A percentile compares a stretch with the other conserved stretches of the same genome.
These are phyloP conservation scores for Anaeromyces robustus DNA, from an alignment of 192 early-diverging fungal species.

Conservation along the genomic window DNA sequence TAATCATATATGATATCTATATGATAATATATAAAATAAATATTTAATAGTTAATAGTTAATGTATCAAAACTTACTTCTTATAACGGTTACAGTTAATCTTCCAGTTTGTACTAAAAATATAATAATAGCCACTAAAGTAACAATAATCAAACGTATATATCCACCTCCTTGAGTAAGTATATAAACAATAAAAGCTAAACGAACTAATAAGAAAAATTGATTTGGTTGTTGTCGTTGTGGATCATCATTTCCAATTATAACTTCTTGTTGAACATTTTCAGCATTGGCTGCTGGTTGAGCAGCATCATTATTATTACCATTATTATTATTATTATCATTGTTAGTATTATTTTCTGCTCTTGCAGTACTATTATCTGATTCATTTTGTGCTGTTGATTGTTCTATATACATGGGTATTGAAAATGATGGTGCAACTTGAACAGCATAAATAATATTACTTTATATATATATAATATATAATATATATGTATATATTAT, in stretches of 20 bases:
- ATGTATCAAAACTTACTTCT: neutral
- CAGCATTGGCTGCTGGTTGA: neutral
- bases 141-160: neutral
- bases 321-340: neutral
- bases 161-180: neutral
- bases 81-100: neutral
- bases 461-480: neutral
- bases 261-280: neutral
- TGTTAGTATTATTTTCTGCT: too few relatives aligned
- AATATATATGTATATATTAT: too few relatives aligned
- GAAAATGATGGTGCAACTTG: neutral
- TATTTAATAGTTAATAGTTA: too few relatives aligned
- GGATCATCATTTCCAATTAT: neutral
- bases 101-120: neutral
- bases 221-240: neutral
- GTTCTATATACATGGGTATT: too few relatives aligned
- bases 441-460: neutral
- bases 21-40: too few relatives aligned
- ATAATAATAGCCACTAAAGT: neutral
- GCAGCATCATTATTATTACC: neutral
- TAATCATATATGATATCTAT: too few relatives aligned
- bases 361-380: too few relatives aligned
- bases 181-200: neutral
- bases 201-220: neutral
- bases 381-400: too few relatives aligned